phyloP scores from a whole-genome alignment of 768 basidiomycete genomes.

The Leucocoprinus birnbaumii region DNA sequence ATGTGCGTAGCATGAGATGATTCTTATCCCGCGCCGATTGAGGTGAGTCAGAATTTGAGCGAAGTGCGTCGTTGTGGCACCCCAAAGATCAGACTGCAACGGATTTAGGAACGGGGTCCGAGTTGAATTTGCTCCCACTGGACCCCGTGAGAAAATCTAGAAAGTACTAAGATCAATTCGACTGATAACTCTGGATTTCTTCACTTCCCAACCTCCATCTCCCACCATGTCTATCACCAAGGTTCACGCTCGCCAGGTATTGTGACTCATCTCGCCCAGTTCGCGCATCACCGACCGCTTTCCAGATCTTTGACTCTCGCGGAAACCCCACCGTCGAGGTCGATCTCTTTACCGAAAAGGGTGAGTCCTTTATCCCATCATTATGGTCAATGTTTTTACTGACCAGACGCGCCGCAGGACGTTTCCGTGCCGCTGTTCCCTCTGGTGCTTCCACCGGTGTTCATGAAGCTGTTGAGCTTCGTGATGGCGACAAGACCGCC shows the following conservation, averaged over 20 bases:
- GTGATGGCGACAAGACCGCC: conserved; percentile 89
- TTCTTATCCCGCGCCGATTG: too few relatives aligned
- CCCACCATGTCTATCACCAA: conserved; percentile 87
- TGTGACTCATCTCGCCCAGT: conserved; percentile 10
- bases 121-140: conserved; percentile 2
- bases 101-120: conserved; percentile 1
- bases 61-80: too few relatives aligned
- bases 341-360: conserved; percentile 85
- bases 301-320: conserved; percentile 97
- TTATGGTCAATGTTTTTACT: not conserved
- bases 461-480: conserved; percentile 98
- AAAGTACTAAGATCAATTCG: conserved; percentile 32
- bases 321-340: conserved; percentile 98
- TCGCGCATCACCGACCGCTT: conserved; percentile 11
- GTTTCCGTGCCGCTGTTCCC: conserved; percentile 92
- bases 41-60: too few relatives aligned
- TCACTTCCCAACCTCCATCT: conserved; percentile 26
- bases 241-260: conserved; percentile 89
- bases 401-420: conserved; percentile 45
- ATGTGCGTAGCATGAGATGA: too few relatives aligned
- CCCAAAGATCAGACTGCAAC: not conserved
- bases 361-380: conserved; percentile 35
- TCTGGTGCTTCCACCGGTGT: conserved; percentile 98
- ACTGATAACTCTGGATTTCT: conserved; percentile 29
- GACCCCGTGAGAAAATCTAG: conserved; percentile 35